Conservation (phyloP, 2,329 filamentous ascomycete genomes). For the Fusarium sp. region DNA sequence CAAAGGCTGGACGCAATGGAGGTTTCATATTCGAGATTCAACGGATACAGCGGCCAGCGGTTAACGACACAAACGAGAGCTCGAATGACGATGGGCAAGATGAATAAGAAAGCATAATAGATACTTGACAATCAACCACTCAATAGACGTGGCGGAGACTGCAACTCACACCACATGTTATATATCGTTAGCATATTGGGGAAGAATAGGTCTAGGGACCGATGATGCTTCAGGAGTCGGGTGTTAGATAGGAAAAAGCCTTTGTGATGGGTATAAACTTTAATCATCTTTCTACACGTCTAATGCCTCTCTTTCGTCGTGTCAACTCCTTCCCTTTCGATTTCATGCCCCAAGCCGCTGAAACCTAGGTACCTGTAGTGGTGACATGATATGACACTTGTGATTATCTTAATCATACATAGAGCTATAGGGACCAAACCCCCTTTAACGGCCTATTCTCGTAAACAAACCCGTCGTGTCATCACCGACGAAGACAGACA, state of each 20-base stretch:
- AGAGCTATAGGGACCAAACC: not conserved
- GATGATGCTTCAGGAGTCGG: constrained; percentile 23
- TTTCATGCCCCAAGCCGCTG: constrained; percentile 2
- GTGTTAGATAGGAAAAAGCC: constrained; percentile 16
- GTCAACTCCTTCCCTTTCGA: constrained; percentile 1
- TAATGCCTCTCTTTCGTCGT: not conserved
- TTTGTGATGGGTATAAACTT: constrained; percentile 33
- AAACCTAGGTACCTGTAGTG: not conserved
- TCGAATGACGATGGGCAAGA: constrained; percentile 38
- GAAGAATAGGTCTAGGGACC: constrained; percentile 4
- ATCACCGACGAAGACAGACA: not conserved
- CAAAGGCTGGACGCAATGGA: constrained; percentile 76
- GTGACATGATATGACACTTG: constrained; percentile 3
- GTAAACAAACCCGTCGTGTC: not conserved
- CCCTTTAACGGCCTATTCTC: not conserved
- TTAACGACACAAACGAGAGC: constrained; percentile 51
- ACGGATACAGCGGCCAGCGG: constrained; percentile 51
- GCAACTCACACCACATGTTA: constrained; percentile 25
- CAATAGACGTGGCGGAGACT: constrained; percentile 41
- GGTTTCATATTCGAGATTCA: constrained; percentile 90
- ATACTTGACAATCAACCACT: constrained; percentile 33
- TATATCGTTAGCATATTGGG: constrained; percentile 26
- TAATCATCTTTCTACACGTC: constrained; percentile 27
- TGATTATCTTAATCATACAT: not conserved
- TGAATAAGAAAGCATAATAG: constrained; percentile 44